Evolutionary conservation across 495 filamentous ascomycete genomes (phyloP).

Genomic region (Trichocladium uniseriatum): DNA sequence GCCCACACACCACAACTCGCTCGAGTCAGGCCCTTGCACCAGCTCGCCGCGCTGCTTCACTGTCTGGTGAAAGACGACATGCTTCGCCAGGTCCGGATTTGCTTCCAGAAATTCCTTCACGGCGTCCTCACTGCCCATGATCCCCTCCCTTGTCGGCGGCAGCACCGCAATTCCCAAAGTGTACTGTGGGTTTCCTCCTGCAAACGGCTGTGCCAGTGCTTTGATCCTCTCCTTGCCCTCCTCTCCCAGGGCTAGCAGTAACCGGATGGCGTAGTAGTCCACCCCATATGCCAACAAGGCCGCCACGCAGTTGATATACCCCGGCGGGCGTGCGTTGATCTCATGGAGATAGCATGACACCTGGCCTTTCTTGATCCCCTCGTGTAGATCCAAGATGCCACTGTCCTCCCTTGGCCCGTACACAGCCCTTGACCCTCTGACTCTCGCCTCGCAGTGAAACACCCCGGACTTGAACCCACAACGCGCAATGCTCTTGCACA

Average conservation of each 20-base stretch:
- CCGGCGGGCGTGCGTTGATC: conserved; percentile 29
- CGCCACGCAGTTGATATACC: conserved; percentile 16
- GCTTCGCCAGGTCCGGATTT: conserved; percentile 9
- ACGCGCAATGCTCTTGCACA: conserved; percentile 11
- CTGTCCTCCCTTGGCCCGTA: conserved; percentile 8
- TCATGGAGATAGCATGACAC: conserved; percentile 25
- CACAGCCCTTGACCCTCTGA: conserved; percentile 10
- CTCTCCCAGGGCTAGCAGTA: conserved; percentile 21
- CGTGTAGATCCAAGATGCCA: conserved; percentile 12
- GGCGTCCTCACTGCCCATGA: conserved; percentile 14
- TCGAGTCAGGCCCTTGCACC: conserved; percentile 16
- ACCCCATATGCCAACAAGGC: conserved; percentile 28
- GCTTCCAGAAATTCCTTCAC: conserved; percentile 15
- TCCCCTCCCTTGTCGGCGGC: conserved; percentile 9
- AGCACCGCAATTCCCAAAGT: conserved; percentile 13
- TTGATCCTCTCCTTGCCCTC: conserved; percentile 14
- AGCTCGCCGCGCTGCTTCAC: conserved; percentile 16
- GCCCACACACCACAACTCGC: conserved; percentile 16
- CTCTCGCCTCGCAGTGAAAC: conserved; percentile 28
- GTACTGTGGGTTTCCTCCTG: conserved; percentile 12
- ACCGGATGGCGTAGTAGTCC: conserved; percentile 25
- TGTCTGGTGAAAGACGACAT: conserved; percentile 15
- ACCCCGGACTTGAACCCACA: conserved; percentile 28
- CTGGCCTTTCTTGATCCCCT: neutral
- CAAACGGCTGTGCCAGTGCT: conserved; percentile 22